Evolutionary conservation across 2,329 filamentous ascomycete genomes (phyloP), one percentile per base, ranked within the genome.

Genomic region (Orbilia javanica): DNA sequence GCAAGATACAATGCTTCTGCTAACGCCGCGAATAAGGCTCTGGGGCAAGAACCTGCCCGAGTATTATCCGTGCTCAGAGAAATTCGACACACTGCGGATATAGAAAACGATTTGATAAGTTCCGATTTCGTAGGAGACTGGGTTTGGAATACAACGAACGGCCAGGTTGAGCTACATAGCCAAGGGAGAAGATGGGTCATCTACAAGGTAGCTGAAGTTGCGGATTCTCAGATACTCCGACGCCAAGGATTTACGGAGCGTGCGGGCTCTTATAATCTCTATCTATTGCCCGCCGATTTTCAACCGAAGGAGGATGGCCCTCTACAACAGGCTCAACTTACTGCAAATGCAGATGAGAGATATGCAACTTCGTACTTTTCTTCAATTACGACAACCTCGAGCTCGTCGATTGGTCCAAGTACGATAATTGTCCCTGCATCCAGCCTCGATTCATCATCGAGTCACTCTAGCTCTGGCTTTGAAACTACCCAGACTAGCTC

Each of bases 1-100:
- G 5, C 39, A 18, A 65, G 62, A 50, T 65, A 65, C 62, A 48
- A 65, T 60, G 34, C 62, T 25, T 22, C 42, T 1, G 42, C 25
- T n/a, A n/a, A n/a, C n/a, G n/a, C n/a, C n/a, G n/a, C n/a, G 25
- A 42, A 52, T 10, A 3, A 20, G 15, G n/a, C 31, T 8, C 11
- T 36, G 4, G 29, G 7, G 5, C 42, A 20, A 34, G 62, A 65
- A 18, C 22, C 42, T 13, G 3, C 62, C 1, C 1, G 6, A 2
- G 11, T 65, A 4, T 52, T 52, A 22, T 48, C 42, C 4, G 18
- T 10, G 5, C 27, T 65, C 18, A 25, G 62, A n/a, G 27, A 48
- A 31, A 50, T 65, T 15, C 42, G 42, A 15, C 27, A 65, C 39
- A 27, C n/a, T 3, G 8, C n/a, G 6, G n/a, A 52, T 11, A 11